phyloP scores from a whole-genome alignment of 1,284 basidiomycete genomes.

The Boletellus sp. region DNA sequence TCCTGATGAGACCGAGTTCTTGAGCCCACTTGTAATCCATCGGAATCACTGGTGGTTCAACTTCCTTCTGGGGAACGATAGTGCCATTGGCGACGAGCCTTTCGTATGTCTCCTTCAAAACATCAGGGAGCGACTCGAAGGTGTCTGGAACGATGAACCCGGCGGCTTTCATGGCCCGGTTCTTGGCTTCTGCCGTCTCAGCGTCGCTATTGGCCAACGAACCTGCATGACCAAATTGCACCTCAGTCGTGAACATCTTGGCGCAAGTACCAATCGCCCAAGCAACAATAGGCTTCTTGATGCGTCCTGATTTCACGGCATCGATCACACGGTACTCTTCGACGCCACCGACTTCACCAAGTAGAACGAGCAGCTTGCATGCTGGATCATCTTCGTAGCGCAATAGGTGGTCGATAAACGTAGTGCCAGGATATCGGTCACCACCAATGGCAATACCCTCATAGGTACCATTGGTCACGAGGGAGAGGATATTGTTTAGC shows the following conservation, averaged over 20 bases:
- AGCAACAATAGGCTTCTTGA: conserved; percentile 98
- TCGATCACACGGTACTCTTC: conserved; percentile 99
- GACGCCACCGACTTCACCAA: conserved; percentile 98
- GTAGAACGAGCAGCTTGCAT: conserved; percentile 98
- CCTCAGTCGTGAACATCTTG: conserved; percentile 99
- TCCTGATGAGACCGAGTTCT: conserved; percentile 97
- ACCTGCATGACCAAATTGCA: conserved; percentile 98
- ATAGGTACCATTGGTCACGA: conserved; percentile 97
- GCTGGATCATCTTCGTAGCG: conserved; percentile 97
- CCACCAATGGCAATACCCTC: conserved; percentile 99
- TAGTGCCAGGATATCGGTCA: conserved; percentile 97
- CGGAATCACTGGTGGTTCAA: conserved; percentile 92
- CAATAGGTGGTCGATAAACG: conserved; percentile 98
- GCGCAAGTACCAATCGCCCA: conserved; percentile 99
- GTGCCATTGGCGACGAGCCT: conserved; percentile 70
- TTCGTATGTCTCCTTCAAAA: conserved; percentile 84
- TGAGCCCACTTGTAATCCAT: conserved; percentile 99
- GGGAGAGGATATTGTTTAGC: conserved; percentile 98
- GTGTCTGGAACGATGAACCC: conserved; percentile 98
- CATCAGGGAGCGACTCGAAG: conserved; percentile 91
- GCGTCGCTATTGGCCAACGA: conserved; percentile 97
- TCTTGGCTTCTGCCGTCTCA: conserved; percentile 98
- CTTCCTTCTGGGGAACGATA: conserved; percentile 75
- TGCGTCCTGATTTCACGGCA: conserved; percentile 89
- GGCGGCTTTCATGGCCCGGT: conserved; percentile 89